These are phyloP conservation scores for Thermomyces lanuginosus DNA, from an alignment of 2,329 filamentous ascomycete genomes.

Conservation along the genomic window DNA sequence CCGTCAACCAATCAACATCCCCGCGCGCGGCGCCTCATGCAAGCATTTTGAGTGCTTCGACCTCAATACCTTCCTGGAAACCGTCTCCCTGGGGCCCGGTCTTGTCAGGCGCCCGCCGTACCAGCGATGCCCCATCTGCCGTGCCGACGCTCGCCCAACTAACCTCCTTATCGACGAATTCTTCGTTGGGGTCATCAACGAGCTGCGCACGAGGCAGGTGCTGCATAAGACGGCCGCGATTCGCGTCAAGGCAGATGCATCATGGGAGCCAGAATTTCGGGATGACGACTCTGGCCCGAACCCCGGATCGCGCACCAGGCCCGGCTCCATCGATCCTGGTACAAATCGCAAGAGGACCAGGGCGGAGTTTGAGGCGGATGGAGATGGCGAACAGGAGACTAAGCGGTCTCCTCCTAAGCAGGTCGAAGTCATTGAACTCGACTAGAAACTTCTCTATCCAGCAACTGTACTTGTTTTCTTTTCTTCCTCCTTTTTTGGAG, in stretches of 20 bases:
- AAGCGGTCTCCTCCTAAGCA: slow-evolving; percentile 1
- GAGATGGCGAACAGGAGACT: too few species aligned
- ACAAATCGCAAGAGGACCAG: slow-evolving; percentile 10
- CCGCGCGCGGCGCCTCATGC: slow-evolving; percentile 55
- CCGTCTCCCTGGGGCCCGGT: slow-evolving; percentile 35
- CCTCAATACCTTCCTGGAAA: slow-evolving; percentile 61
- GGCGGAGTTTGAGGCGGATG: slow-evolving; percentile 5
- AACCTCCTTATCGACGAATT: slow-evolving; percentile 60
- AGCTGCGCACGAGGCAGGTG: slow-evolving; percentile 35
- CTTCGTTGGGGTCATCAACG: slow-evolving; percentile 43
- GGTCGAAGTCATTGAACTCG: slow-evolving; percentile 11
- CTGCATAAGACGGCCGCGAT: slow-evolving; percentile 43
- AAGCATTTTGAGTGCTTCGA: slow-evolving; percentile 81
- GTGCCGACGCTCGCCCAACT: slow-evolving; percentile 56
- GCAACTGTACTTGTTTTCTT: too few species aligned
- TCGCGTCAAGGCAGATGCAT: slow-evolving; percentile 45
- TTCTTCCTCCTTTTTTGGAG: too few species aligned
- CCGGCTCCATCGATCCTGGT: too few species aligned
- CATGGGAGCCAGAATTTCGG: slow-evolving; percentile 39
- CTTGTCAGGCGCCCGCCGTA: slow-evolving; percentile 43
- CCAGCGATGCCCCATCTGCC: slow-evolving; percentile 62
- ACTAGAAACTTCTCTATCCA: slow-evolving; percentile 7
- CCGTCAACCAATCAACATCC: slow-evolving; percentile 47
- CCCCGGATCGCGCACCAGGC: too few species aligned
- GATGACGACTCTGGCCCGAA: slow-evolving; percentile 4